Evolutionary conservation across 2,329 filamentous ascomycete genomes (phyloP).

Genomic region (Diaporthe humulicola): DNA sequence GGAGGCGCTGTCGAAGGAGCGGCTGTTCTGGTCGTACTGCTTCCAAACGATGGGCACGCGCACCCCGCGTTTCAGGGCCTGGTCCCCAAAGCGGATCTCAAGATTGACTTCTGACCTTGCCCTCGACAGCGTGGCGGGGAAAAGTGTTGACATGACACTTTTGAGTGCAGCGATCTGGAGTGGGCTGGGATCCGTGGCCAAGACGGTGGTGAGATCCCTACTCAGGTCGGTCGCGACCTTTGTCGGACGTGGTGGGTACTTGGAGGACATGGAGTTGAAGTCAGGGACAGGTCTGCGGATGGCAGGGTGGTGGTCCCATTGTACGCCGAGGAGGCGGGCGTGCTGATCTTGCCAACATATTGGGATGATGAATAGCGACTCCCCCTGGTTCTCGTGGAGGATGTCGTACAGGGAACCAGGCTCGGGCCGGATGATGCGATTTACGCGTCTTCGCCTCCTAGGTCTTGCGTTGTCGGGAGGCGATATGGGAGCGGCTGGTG

Average conservation of each 20-base stretch:
- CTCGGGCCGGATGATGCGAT: constrained; percentile 56
- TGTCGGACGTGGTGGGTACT: constrained; percentile 50
- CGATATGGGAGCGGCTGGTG: constrained; percentile 25
- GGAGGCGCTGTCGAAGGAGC: constrained; percentile 52
- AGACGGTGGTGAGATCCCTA: constrained; percentile 58
- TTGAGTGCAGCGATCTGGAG: constrained; percentile 57
- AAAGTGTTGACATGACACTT: constrained; percentile 60
- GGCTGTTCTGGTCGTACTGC: constrained; percentile 45
- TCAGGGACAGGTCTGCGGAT: constrained; percentile 57
- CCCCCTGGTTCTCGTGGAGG: constrained; percentile 62
- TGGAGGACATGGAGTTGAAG: constrained; percentile 33
- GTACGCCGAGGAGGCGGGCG: constrained; percentile 59
- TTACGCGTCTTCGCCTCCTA: constrained; percentile 44
- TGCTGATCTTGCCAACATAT: constrained; percentile 70
- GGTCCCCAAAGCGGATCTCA: constrained; percentile 63
- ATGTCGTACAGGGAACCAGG: constrained; percentile 66
- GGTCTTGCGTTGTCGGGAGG: constrained; percentile 21
- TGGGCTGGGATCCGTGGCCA: constrained; percentile 51
- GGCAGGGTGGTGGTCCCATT: constrained; percentile 58
- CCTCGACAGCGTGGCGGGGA: constrained; percentile 49
- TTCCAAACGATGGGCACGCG: constrained; percentile 66
- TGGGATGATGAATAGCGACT: constrained; percentile 64
- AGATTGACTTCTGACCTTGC: constrained; percentile 56
- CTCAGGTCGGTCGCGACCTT: constrained; percentile 57
- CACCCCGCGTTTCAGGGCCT: constrained; percentile 59